Base-by-base conservation (phyloP, 495 filamentous ascomycete species). In the Collariella sp. region DNA sequence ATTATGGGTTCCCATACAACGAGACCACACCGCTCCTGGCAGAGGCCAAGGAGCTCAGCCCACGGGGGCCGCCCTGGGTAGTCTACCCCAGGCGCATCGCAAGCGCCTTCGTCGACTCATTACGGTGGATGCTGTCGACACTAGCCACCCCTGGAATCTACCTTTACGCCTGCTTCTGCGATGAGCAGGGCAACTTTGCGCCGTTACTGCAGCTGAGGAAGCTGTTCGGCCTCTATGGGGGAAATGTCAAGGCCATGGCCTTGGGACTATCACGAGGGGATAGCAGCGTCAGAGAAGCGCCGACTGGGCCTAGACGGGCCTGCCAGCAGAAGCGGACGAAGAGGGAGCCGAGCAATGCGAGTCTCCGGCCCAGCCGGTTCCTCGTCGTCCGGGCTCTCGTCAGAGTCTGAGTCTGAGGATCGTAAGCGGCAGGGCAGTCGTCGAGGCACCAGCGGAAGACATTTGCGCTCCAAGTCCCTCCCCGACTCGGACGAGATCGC, bases 141-240 rank as follows among this genome's bases (percentile, higher is more conserved):
- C 67, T 97, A 33, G 77, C 84, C 20, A 80, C 83, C 2, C 91
- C 94, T 5, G 87, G 83, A 2, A 74, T 87, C 35, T 96, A 91
- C 72, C 68, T 93, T 15, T 81, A 88, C 46, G 83, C 86, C 50
- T 88, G 78, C 61, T 81, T 96, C 51, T 88, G 86, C 67, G 83
- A 95, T 60, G 84, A 89, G 26, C 68, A 84, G 55, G 90, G 90
- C 31, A 73, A 76, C 26, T 95, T 95, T 66, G 88, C 89, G 46
- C 80, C 83, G 15, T 64, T 87, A 46, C 67, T 72, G 46, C 85
- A 84, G 34, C 63, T 86, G 11, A 72, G 76, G 50, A 84, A 77
- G 52, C 67, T 87, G 9, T 75, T 80, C 54, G 75, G 77, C 43
- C 66, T 70, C 24, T 65, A 72, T 54, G 65, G 67, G 11, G 68